Base-by-base conservation (phyloP, 2,329 filamentous ascomycete species). In the Drechmeria coniospora region DNA sequence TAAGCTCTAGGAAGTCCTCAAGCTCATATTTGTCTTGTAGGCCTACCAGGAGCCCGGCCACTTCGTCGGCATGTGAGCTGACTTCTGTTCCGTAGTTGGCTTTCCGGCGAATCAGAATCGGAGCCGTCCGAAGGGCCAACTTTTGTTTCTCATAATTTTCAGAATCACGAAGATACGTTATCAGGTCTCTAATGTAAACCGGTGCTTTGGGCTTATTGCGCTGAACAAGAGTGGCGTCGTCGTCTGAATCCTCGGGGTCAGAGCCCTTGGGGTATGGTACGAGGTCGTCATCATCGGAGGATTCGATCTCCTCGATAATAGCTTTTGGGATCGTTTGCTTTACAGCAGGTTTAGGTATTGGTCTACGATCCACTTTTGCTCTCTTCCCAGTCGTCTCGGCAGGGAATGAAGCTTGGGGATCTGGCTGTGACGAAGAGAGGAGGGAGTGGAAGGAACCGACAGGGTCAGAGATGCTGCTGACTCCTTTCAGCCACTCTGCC, bases 191-290 rank as follows among this genome's bases (percentile, higher is more conserved):
- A 33, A 94, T 78, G 43, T 95, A 95, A 1, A 98, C 84, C 1
- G 90, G 90, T 0, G 83, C 69, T 32, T 70, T 79, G 14, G 78
- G 70, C 41, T 90, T 94, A 50, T 90, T 75, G 10, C 86, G 69
- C 32, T 79, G 76, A 26, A 95, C 67, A 12, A 93, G 59, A 0
- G 84, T 92, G 5, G 90, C 77, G 41, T 98, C 92, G 21, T 94
- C 86, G 32, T 94, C 84, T 0, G 83, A 87, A 46, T 98, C 90
- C 46, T 92, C 82, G 0, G 74, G 68, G 39, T 98, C 90, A 2
- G 80, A 84, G 43, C 83, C 81, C 48, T 93, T 94, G 10, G 70
- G 68, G 40, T 94, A 93, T 1, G 81, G 69, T 3, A 72, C 59
- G 1, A 95, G 58, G 33, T 80, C 79, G 11, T 75, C 72, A 7